Conservation (phyloP, 129 eudicot species). For the Centella asiatica region DNA sequence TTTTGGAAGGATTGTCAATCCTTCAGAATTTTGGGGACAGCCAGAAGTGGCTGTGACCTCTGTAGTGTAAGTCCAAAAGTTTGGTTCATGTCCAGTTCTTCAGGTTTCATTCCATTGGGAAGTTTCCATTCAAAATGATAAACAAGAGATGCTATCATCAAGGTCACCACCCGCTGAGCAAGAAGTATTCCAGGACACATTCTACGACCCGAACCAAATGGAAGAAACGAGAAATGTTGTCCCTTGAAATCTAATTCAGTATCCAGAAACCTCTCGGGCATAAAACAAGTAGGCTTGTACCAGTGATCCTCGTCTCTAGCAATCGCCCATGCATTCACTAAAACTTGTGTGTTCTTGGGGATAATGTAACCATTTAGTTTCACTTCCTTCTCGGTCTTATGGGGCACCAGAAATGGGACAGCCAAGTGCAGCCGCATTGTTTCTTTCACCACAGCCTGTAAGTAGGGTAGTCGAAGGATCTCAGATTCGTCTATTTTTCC, state of each 20-base stretch:
- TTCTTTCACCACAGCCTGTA: conserved; percentile 28
- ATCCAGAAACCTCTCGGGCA: conserved; percentile 33
- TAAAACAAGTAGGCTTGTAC: conserved; percentile 21
- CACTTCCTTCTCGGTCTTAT: conserved; percentile 21
- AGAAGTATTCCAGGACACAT: conserved; percentile 39
- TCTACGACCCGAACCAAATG: conserved; percentile 43
- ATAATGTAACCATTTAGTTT: conserved; percentile 13
- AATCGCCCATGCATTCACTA: conserved; percentile 32
- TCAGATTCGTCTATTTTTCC: conserved; percentile 25
- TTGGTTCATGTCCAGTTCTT: conserved; percentile 26
- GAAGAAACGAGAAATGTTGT: conserved; percentile 30
- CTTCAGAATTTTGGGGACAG: conserved; percentile 14
- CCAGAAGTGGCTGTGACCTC: conserved; percentile 34
- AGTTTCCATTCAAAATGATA: conserved; percentile 43
- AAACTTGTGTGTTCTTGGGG: conserved; percentile 22
- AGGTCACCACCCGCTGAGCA: conserved; percentile 28
- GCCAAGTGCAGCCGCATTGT: conserved; percentile 30
- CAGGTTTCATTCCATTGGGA: conserved; percentile 18
- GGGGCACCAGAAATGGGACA: conserved; percentile 25
- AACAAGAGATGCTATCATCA: conserved; percentile 34
- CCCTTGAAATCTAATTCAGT: conserved; percentile 19
- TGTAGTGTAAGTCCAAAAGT: conserved; percentile 26
- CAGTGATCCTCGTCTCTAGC: conserved; percentile 28
- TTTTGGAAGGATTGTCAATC: background rate
- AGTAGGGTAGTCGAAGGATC: conserved; percentile 23